Conservation (phyloP, 1,139 yeast genomes). For the Geotrichum fermentans region DNA sequence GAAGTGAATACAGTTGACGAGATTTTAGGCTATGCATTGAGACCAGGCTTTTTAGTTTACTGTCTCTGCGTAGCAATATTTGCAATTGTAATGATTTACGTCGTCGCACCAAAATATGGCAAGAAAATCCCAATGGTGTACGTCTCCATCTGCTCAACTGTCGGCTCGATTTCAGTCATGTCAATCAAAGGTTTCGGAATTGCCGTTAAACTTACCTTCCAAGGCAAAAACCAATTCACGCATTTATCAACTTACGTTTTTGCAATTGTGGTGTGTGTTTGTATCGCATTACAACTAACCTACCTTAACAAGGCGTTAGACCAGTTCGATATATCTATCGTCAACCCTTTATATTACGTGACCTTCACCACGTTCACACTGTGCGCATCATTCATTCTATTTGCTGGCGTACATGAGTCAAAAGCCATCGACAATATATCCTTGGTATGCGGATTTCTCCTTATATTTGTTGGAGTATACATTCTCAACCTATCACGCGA, state of each 20-base stretch:
- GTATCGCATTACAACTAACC: conserved; percentile 88
- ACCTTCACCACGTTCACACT: conserved; percentile 87
- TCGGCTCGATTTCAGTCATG: conserved; percentile 89
- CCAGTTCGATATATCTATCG: conserved; percentile 88
- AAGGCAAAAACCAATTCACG: conserved; percentile 86
- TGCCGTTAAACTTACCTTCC: conserved; percentile 76
- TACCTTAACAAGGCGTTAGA: conserved; percentile 90
- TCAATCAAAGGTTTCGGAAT: conserved; percentile 90
- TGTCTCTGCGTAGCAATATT: conserved; percentile 58
- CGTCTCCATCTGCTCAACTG: conserved; percentile 82
- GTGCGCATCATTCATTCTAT: conserved; percentile 78
- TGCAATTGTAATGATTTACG: conserved; percentile 73
- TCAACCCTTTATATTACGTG: conserved; percentile 85
- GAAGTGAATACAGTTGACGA: conserved; percentile 87
- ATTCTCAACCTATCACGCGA: conserved; percentile 71
- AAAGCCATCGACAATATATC: conserved; percentile 77
- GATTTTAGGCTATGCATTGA: conserved; percentile 71
- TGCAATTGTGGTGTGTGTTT: conserved; percentile 68
- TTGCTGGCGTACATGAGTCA: conserved; percentile 82
- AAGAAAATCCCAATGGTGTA: conserved; percentile 81
- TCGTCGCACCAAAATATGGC: conserved; percentile 77
- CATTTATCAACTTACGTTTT: conserved; percentile 80
- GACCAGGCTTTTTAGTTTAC: conserved; percentile 74
- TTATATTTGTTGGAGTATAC: conserved; percentile 83
- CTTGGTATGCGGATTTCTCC: conserved; percentile 78